A percentile compares a stretch with the other conserved stretches of the same genome.
Conservation (phyloP, 768 basidiomycete genomes). For the Grammothele lineata region DNA sequence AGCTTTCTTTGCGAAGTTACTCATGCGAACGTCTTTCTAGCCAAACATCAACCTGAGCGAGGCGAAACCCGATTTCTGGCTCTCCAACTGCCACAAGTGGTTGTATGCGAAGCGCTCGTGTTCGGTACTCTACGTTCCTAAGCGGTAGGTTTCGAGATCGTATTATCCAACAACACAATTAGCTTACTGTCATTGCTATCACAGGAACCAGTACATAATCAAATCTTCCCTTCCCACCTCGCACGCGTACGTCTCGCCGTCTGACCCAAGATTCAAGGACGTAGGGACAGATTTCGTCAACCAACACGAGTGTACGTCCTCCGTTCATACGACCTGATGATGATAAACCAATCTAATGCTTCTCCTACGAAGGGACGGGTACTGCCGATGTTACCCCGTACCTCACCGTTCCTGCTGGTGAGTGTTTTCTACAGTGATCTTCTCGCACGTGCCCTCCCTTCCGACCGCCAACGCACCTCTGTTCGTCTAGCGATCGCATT, state of each 20-base stretch:
- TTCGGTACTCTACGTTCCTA: slow-evolving; percentile 72
- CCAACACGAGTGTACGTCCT: slow-evolving; percentile 21
- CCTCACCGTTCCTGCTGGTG: slow-evolving; percentile 55
- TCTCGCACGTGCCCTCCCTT: too few species aligned
- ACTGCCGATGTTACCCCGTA: slow-evolving; percentile 53
- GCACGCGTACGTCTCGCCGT: slow-evolving; percentile 44
- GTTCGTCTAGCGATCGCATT: slow-evolving; percentile 58
- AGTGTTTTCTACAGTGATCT: too few species aligned
- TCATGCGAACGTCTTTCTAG: too few species aligned
- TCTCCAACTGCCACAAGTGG: slow-evolving; percentile 90
- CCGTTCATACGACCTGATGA: neutral
- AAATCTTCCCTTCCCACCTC: slow-evolving; percentile 57
- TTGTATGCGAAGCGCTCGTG: slow-evolving; percentile 63
- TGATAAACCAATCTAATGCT: too few species aligned
- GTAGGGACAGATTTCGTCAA: slow-evolving; percentile 18
- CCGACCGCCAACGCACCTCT: too few species aligned
- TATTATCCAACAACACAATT: too few species aligned
- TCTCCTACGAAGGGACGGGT: slow-evolving; percentile 48
- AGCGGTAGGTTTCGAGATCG: slow-evolving; percentile 47
- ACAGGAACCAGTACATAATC: slow-evolving; percentile 62
- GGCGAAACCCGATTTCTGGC: slow-evolving; percentile 70
- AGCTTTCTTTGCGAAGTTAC: too few species aligned
- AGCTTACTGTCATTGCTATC: neutral
- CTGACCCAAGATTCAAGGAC: neutral
- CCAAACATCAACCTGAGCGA: slow-evolving; percentile 49